Evolutionary conservation across 2,329 filamentous ascomycete species (phyloP).

Genomic region (Fusarium neocosmosporiellum): DNA sequence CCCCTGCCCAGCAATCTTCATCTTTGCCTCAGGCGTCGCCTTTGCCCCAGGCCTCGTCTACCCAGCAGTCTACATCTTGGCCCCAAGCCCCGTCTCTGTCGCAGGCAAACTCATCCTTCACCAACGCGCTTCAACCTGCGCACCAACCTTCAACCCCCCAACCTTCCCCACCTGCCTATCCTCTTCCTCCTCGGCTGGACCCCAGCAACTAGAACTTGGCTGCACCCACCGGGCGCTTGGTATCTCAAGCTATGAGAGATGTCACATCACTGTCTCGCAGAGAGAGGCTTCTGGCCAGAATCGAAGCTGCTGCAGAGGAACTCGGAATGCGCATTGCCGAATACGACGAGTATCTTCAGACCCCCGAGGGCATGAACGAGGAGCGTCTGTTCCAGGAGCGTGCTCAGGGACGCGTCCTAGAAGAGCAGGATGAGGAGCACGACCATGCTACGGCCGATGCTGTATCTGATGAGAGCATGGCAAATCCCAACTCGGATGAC

Average conservation of each 20-base stretch:
- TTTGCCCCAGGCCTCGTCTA: neutral
- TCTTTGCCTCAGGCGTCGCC: neutral
- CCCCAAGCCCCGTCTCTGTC: neutral
- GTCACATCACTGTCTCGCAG: slow-evolving; percentile 54
- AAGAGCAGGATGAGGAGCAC: slow-evolving; percentile 35
- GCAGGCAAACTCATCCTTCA: neutral
- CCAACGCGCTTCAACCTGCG: neutral
- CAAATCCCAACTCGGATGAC: slow-evolving; percentile 5
- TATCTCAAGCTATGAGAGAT: slow-evolving; percentile 57
- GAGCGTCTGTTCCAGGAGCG: slow-evolving; percentile 31
- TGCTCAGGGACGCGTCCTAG: neutral
- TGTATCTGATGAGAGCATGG: slow-evolving; percentile 17
- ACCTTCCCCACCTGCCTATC: slow-evolving; percentile 7
- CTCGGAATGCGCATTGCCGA: slow-evolving; percentile 64
- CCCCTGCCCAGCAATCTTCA: neutral
- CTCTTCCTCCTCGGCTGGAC: slow-evolving; percentile 39
- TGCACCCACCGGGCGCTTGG: slow-evolving; percentile 35
- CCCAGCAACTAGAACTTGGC: slow-evolving; percentile 51
- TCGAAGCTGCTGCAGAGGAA: slow-evolving; percentile 66
- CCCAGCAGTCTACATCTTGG: neutral
- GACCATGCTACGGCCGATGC: slow-evolving; percentile 2
- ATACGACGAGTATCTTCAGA: slow-evolving; percentile 58
- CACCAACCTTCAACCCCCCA: neutral
- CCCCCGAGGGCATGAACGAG: slow-evolving; percentile 41
- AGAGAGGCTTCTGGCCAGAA: slow-evolving; percentile 60